phyloP scores from a whole-genome alignment of 2,329 filamentous ascomycete species.

The Ascochyta rabiei region DNA sequence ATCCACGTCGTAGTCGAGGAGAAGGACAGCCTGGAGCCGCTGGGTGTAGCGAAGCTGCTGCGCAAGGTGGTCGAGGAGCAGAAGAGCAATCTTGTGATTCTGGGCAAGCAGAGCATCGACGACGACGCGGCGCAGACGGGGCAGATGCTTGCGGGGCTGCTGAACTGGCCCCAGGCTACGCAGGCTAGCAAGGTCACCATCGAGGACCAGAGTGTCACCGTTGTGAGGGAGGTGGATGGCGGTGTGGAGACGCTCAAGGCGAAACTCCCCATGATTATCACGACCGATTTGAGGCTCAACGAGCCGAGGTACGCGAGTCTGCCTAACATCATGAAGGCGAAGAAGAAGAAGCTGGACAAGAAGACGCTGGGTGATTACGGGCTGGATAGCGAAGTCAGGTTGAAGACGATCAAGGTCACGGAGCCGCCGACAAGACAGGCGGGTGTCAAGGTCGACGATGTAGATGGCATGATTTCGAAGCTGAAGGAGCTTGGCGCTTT shows the following conservation, averaged over 20 bases:
- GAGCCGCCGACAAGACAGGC: constrained; percentile 89
- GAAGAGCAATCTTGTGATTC: constrained; percentile 86
- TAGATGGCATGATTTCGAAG: constrained; percentile 91
- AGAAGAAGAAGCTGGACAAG: constrained; percentile 99
- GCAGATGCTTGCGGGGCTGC: constrained; percentile 92
- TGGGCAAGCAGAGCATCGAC: constrained; percentile 98
- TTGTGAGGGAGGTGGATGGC: constrained; percentile 93
- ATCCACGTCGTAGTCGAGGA: constrained; percentile 72
- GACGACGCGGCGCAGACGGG: constrained; percentile 95
- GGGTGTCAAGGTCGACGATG: constrained; percentile 95
- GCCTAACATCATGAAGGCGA: constrained; percentile 99
- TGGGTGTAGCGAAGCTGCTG: constrained; percentile 90
- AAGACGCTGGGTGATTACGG: constrained; percentile 78
- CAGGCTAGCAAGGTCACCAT: constrained; percentile 87
- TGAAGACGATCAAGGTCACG: constrained; percentile 89
- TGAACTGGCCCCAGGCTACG: constrained; percentile 94
- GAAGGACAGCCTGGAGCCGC: constrained; percentile 80
- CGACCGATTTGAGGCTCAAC: constrained; percentile 91
- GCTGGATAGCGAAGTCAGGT: constrained; percentile 72
- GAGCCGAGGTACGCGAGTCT: constrained; percentile 93
- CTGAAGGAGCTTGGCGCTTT: constrained; percentile 95
- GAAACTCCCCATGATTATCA: constrained; percentile 90
- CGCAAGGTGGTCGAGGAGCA: constrained; percentile 79
- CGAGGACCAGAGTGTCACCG: constrained; percentile 71
- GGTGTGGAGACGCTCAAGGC: constrained; percentile 88